phyloP scores from a whole-genome alignment of 495 filamentous ascomycete genomes.

The Penicillium dipodomyicola region DNA sequence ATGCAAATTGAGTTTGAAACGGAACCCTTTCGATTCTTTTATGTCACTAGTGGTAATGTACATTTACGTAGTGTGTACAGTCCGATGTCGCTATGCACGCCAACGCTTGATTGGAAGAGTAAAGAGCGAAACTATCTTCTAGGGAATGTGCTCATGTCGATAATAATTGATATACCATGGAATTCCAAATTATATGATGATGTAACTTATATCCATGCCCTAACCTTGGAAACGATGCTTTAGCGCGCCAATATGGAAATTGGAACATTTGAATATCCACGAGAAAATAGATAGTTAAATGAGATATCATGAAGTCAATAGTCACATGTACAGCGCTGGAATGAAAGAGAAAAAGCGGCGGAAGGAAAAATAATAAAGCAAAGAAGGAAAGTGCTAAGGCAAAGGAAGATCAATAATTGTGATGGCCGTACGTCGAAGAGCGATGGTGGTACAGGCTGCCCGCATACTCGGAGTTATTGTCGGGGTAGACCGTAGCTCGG shows the following conservation, averaged over 20 bases:
- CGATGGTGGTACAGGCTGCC: constrained; percentile 58
- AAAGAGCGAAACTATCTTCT: background rate
- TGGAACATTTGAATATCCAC: constrained; percentile 7
- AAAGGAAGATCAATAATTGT: constrained; percentile 29
- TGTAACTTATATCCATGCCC: background rate
- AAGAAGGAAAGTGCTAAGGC: background rate
- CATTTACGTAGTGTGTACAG: background rate
- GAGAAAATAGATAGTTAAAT: constrained; percentile 7
- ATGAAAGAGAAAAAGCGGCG: background rate
- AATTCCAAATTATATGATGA: constrained; percentile 5
- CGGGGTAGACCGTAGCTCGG: constrained; percentile 72
- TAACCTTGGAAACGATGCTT: background rate
- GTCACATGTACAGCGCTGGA: constrained; percentile 22
- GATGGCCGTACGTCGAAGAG: constrained; percentile 35
- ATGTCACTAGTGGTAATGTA: background rate
- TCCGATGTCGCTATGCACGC: background rate
- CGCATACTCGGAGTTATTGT: constrained; percentile 59
- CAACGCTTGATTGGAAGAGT: background rate
- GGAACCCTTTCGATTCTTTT: background rate
- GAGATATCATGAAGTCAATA: constrained; percentile 20
- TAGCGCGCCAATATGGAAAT: background rate
- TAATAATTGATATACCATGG: background rate
- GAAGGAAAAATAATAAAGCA: background rate
- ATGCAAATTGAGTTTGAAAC: background rate
- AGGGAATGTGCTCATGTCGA: background rate